phyloP scores from a whole-genome alignment of 1,139 yeast genomes.

The Williopsis jadinii region DNA sequence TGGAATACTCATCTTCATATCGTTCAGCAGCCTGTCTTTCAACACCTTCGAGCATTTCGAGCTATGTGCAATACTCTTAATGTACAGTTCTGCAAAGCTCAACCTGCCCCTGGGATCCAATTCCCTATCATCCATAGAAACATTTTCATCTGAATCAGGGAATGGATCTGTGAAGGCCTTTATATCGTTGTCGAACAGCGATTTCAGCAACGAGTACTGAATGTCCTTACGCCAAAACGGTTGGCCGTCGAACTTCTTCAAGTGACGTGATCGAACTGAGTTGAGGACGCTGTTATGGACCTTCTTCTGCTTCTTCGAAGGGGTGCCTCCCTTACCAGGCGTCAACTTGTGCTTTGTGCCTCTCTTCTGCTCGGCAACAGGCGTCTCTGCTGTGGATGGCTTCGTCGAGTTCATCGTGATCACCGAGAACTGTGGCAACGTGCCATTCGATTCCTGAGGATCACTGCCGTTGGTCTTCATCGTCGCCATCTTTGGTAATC shows the following conservation, averaged over 20 bases:
- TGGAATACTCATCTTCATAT: conserved; percentile 57
- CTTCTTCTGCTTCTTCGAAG: conserved; percentile 13
- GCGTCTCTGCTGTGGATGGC: too few species aligned
- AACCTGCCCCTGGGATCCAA: conserved; percentile 30
- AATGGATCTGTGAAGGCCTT: conserved; percentile 59
- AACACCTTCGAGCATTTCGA: conserved; percentile 78
- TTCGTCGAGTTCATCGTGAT: too few species aligned
- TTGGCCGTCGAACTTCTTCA: conserved; percentile 88
- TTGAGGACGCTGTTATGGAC: conserved; percentile 11
- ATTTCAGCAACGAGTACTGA: conserved; percentile 70
- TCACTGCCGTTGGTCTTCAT: too few species aligned
- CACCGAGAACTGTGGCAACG: too few species aligned
- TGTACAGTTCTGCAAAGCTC: conserved; percentile 81
- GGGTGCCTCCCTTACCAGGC: neutral
- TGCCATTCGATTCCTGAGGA: too few species aligned
- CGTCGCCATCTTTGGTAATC: too few species aligned
- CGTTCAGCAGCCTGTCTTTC: conserved; percentile 64
- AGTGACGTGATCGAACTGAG: conserved; percentile 47
- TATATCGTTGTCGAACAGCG: conserved; percentile 55
- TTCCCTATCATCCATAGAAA: conserved; percentile 13
- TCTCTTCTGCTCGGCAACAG: too few species aligned
- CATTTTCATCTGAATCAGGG: conserved; percentile 26
- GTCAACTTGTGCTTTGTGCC: too few species aligned
- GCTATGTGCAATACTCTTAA: conserved; percentile 76
- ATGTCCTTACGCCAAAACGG: conserved; percentile 87